phyloP scores from a whole-genome alignment of 1,284 basidiomycete species.

The Marasmius oreades region DNA sequence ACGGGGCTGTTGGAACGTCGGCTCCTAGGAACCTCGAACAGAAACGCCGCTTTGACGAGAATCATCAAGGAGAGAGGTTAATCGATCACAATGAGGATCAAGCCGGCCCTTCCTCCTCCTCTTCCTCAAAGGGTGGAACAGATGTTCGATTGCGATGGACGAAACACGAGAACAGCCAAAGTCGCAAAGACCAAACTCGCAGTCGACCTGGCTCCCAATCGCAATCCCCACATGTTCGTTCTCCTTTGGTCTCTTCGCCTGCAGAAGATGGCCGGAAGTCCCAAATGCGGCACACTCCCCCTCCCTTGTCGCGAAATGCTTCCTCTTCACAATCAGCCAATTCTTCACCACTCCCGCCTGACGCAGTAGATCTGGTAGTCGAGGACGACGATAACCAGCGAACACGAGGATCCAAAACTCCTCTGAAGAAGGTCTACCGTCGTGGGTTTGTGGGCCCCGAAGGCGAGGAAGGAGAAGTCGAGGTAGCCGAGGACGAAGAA shows the following conservation, averaged over 20 bases:
- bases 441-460: constrained; percentile 9
- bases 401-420: constrained; percentile 37
- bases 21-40: constrained; percentile 28
- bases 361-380: constrained; percentile 78
- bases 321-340: constrained; percentile 22
- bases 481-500: constrained; percentile 17
- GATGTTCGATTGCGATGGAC: constrained; percentile 49
- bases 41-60: constrained; percentile 16
- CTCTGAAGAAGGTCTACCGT: constrained; percentile 46
- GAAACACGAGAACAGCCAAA: constrained; percentile 27
- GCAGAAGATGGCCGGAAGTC: constrained; percentile 25
- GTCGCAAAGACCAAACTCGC: constrained; percentile 5
- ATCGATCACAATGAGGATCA: constrained; percentile 11
- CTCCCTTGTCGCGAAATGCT: constrained; percentile 31
- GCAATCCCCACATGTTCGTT: constrained; percentile 3
- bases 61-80: constrained; percentile 10
- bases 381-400: constrained; percentile 52
- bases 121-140: constrained; percentile 15
- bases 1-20: constrained; percentile 50
- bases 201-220: constrained; percentile 7
- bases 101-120: background rate
- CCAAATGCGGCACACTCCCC: constrained; percentile 27
- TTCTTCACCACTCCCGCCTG: constrained; percentile 52
- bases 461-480: constrained; percentile 19
- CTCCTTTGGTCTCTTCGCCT: constrained; percentile 23